phyloP scores from a whole-genome alignment of 2,329 filamentous ascomycete species.

The Diaporthe ilicicola region DNA sequence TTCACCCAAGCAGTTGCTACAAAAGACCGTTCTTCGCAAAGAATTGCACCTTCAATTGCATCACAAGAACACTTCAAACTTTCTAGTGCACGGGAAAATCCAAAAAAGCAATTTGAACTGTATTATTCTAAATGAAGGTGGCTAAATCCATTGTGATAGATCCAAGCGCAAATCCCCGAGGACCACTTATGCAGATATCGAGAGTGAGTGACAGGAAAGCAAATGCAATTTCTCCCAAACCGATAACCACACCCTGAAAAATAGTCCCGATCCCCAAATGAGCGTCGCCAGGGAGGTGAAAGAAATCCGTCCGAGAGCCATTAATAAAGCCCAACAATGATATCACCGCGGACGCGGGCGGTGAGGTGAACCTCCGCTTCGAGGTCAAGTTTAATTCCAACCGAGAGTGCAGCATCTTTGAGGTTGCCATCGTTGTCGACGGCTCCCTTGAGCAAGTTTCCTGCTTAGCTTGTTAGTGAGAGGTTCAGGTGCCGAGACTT shows the following conservation, averaged over 20 bases:
- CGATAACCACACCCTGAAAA: slow-evolving; percentile 22
- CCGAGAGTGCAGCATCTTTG: slow-evolving; percentile 65
- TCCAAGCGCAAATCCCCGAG: slow-evolving; percentile 21
- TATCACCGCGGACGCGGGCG: slow-evolving; percentile 67
- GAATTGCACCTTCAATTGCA: no score
- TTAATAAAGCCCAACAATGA: slow-evolving; percentile 65
- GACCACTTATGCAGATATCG: slow-evolving; percentile 28
- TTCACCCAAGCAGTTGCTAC: not conserved
- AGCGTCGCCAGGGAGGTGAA: slow-evolving; percentile 1
- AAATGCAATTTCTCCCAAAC: slow-evolving; percentile 21
- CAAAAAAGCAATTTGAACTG: not conserved
- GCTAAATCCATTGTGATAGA: slow-evolving; percentile 24
- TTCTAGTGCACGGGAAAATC: no score
- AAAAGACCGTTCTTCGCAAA: no score
- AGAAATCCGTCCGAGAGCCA: not conserved
- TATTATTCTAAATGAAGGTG: slow-evolving; percentile 28
- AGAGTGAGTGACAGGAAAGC: slow-evolving; percentile 28
- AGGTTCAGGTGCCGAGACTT: not conserved
- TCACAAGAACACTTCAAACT: not conserved
- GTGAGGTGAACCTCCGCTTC: slow-evolving; percentile 71
- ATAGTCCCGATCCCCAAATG: slow-evolving; percentile 22
- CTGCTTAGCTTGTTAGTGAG: slow-evolving; percentile 40
- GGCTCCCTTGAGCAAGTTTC: slow-evolving; percentile 64
- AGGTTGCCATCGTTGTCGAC: slow-evolving; percentile 65
- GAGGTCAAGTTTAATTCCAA: slow-evolving; percentile 70